Evolutionary conservation across 2,329 filamentous ascomycete species (phyloP).

Genomic region (Colletotrichum sp.): DNA sequence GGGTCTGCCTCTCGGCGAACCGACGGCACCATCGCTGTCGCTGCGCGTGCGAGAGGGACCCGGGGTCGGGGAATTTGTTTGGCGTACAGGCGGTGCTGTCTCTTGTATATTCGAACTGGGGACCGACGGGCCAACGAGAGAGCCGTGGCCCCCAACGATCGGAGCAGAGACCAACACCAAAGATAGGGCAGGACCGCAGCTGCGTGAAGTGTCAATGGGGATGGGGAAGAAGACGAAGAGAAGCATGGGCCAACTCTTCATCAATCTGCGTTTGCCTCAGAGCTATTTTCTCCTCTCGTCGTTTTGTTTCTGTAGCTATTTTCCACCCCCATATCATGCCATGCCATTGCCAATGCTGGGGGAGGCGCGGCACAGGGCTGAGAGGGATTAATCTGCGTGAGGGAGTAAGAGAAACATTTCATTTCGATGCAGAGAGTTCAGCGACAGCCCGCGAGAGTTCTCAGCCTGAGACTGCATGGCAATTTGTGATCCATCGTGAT

Average conservation of each 20-base stretch:
- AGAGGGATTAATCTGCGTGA: neutral
- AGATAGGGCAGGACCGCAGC: neutral
- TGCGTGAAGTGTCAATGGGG: neutral
- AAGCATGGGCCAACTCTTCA: neutral
- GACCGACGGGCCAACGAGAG: neutral
- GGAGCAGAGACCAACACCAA: neutral
- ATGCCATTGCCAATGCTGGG: neutral
- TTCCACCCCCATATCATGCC: neutral
- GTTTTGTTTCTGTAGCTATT: neutral
- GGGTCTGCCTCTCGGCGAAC: neutral
- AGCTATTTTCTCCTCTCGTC: neutral
- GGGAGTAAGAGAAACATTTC: neutral
- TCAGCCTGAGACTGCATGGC: neutral
- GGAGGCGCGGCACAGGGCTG: neutral
- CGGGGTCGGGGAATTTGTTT: slow-evolving; percentile 6
- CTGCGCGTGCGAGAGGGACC: neutral
- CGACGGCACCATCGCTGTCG: neutral
- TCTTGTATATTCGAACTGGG: slow-evolving; percentile 1
- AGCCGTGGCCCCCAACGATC: neutral
- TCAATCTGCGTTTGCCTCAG: neutral
- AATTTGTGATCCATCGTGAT: neutral
- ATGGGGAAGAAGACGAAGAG: neutral
- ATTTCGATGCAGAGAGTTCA: neutral
- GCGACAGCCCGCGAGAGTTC: neutral
- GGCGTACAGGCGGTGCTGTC: neutral